These are phyloP conservation scores for Kwoniella europaea DNA, from an alignment of 768 basidiomycete species.

Conservation along the genomic window DNA sequence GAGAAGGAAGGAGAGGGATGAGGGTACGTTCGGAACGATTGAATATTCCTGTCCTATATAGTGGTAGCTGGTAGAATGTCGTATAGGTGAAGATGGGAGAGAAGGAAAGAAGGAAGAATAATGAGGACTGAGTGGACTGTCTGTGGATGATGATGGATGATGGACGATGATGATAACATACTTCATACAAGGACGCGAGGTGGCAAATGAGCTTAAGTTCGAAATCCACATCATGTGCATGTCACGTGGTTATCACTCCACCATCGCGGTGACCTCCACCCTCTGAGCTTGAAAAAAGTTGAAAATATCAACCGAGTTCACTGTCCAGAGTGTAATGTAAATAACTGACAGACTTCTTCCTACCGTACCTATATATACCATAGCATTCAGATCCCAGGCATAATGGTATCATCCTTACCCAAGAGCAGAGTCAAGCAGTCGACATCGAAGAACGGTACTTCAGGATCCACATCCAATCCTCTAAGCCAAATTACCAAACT, in stretches of 20 bases:
- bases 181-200: not conserved
- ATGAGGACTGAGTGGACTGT: not conserved
- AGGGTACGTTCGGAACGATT: not conserved
- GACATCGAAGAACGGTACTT: slow-evolving; percentile 5
- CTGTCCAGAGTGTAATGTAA: no score
- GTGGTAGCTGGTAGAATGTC: not conserved
- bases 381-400: not conserved
- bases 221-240: not conserved
- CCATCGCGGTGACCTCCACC: not conserved
- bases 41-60: not conserved
- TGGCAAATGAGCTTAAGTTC: not conserved
- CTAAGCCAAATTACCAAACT: slow-evolving; percentile 58
- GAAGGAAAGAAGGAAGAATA: not conserved
- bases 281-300: slow-evolving; percentile 4
- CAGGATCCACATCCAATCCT: slow-evolving; percentile 19
- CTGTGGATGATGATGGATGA: slow-evolving; percentile 2
- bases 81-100: not conserved
- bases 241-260: not conserved
- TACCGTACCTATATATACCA: not conserved
- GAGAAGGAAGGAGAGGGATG: not conserved
- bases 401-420: slow-evolving; percentile 27
- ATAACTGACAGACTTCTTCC: not conserved
- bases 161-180: slow-evolving; percentile 3
- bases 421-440: slow-evolving; percentile 12
- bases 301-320: not conserved